Evolutionary conservation across 2,329 filamentous ascomycete species (phyloP).

Genomic region (Juglanconis oblonga): DNA sequence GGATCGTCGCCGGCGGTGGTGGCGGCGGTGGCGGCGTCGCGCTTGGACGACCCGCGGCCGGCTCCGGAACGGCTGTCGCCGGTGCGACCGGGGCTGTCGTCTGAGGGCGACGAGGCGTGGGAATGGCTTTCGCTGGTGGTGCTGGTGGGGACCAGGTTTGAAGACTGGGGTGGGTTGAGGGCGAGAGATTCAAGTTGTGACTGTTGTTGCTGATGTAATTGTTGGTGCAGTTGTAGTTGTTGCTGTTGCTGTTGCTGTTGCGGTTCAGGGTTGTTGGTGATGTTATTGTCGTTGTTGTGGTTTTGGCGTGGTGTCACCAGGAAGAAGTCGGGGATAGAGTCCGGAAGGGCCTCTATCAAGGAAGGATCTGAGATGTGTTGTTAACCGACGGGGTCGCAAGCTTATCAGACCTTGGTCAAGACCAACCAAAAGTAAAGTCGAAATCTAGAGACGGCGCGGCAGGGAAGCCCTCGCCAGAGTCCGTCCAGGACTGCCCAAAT

Average conservation of each 20-base stretch:
- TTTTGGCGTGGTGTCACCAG: slow-evolving; percentile 8
- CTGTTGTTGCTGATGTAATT: neutral
- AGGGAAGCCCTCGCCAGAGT: slow-evolving; percentile 7
- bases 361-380: slow-evolving; percentile 8
- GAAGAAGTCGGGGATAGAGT: slow-evolving; percentile 18
- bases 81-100: slow-evolving; percentile 1
- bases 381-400: neutral
- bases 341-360: slow-evolving; percentile 17
- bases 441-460: slow-evolving; percentile 8
- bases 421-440: slow-evolving; percentile 15
- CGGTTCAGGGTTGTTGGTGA: neutral
- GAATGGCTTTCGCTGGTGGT: slow-evolving; percentile 4
- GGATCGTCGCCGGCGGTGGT: slow-evolving; percentile 21
- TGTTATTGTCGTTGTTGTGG: neutral
- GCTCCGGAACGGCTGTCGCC: slow-evolving; percentile 4
- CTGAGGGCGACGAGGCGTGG: slow-evolving; percentile 8
- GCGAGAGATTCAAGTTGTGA: slow-evolving; percentile 5
- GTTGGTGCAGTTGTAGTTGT: no score
- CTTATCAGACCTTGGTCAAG: neutral
- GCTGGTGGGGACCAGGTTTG: neutral
- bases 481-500: slow-evolving; percentile 15
- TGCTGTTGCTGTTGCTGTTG: neutral
- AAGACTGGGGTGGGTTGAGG: neutral
- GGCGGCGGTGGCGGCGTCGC: neutral
- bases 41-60: slow-evolving; percentile 1